Evolutionary conservation across 495 filamentous ascomycete species (phyloP), one percentile per base, ranked within the genome.

Genomic region (Glonium stellatum): DNA sequence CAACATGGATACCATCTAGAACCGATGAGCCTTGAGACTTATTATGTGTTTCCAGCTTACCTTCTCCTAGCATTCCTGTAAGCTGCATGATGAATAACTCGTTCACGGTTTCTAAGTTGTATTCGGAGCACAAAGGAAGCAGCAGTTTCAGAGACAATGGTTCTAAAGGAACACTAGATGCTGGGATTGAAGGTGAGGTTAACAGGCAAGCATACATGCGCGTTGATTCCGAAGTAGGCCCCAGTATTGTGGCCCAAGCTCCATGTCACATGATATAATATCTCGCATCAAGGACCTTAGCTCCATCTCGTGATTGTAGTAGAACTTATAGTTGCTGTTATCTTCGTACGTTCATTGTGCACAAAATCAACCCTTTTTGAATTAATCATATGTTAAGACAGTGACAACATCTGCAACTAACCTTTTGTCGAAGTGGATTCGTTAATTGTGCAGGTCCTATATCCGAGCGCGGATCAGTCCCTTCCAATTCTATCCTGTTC

Each of bases 1-100:
- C 93, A 55, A 98, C 77, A 75, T 98, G 93, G 71, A 98, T 96
- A 70, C 93, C 93, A 92, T 98, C 93, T 98, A 68, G 54, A 31
- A 0, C 34, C n/a, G 18, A 54, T 67, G 23, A 67, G 61, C 57
- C 52, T 22, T 18, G 19, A 55, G 56, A 48, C 37, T 47, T 11
- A 4, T 4, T 18, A 51, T 10, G 8, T n/a, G 25, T 19, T 31
- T 1, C n/a, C 23, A 18, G 18, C 34, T 34, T 69, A 76, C 73
- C 73, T 70, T 74, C 73, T 63, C 70, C 72, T 8, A 76, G 66
- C 72, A 71, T 71, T 39, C 73, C 73, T n/a, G 71, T 73, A 39
- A 57, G 54, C 60, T 65, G 65, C 44, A 62, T 65, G 55, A 44
- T 46, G 48, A 4, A 44, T 11, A 18, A 44, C 27, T 3, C 19